Evolutionary conservation across 192 early-diverging fungal species (phyloP).

Genomic region (Paraglomus occultum): DNA sequence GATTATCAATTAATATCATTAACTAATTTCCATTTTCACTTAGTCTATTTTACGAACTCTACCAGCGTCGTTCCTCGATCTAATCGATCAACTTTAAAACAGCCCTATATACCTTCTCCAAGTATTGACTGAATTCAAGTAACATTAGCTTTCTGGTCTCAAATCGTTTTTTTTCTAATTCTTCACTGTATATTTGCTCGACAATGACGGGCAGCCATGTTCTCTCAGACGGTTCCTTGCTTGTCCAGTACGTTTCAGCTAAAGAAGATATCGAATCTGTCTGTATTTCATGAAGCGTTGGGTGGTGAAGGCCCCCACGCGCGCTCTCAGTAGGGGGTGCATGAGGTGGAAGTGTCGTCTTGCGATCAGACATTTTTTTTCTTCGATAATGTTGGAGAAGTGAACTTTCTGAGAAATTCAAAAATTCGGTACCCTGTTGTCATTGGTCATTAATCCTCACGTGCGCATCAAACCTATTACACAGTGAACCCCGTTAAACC

Average conservation of each 20-base stretch:
- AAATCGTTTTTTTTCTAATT: conserved; percentile 52
- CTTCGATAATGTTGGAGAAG: background rate
- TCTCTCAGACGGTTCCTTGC: conserved; percentile 17
- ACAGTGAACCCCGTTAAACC: no score
- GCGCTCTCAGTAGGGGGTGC: conserved; percentile 40
- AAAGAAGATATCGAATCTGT: conserved; percentile 47
- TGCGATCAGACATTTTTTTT: conserved; percentile 26
- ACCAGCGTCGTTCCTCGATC: conserved; percentile 19
- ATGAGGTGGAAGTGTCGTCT: conserved; percentile 45
- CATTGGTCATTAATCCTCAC: no score
- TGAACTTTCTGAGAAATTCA: no score
- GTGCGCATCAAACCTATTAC: no score
- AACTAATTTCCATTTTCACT: background rate
- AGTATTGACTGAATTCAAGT: conserved; percentile 73
- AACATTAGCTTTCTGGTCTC: conserved; percentile 62
- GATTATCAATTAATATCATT: conserved; percentile 4
- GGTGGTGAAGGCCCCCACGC: conserved; percentile 35
- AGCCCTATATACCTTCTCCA: conserved; percentile 58
- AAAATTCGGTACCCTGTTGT: no score
- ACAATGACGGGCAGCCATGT: conserved; percentile 54
- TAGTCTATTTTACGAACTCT: background rate
- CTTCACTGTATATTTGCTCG: conserved; percentile 58
- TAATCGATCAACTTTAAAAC: background rate
- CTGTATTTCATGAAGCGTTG: conserved; percentile 53
- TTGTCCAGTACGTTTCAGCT: conserved; percentile 44